Conservation (phyloP, 2,329 filamentous ascomycete species). For the Microdochium trichocladiopsis region DNA sequence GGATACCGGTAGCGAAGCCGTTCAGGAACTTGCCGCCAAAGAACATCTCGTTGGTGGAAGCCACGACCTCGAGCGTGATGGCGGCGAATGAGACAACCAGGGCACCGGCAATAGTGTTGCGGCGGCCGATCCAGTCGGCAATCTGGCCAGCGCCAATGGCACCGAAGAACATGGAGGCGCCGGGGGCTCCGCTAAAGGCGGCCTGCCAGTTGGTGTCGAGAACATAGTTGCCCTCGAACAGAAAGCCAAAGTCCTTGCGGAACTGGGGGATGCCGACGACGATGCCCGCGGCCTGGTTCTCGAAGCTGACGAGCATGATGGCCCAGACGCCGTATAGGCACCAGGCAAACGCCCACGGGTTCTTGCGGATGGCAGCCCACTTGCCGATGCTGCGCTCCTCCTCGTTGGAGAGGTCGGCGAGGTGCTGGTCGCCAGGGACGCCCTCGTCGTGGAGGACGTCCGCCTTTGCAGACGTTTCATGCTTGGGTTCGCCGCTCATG, state of each 20-base stretch:
- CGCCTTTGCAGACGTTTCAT: background rate
- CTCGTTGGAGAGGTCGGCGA: background rate
- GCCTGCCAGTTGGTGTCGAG: conserved; percentile 2
- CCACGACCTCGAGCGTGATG: conserved; percentile 58
- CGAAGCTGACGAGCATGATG: conserved; percentile 57
- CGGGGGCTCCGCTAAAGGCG: conserved; percentile 7
- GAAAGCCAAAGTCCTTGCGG: conserved; percentile 22
- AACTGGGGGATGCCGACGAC: too few relatives aligned
- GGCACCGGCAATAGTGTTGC: conserved; percentile 34
- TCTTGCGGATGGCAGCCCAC: conserved; percentile 25
- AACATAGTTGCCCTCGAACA: conserved; percentile 16
- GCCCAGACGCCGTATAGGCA: conserved; percentile 52
- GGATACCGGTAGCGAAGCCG: conserved; percentile 54
- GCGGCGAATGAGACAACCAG: conserved; percentile 39
- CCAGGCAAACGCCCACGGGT: conserved; percentile 44
- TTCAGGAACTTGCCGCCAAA: conserved; percentile 55
- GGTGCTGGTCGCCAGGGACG: background rate
- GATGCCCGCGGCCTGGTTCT: conserved; percentile 57
- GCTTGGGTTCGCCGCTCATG: background rate
- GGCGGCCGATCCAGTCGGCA: conserved; percentile 36
- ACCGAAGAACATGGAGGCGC: conserved; percentile 24
- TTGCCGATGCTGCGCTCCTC: background rate
- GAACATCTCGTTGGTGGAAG: conserved; percentile 43
- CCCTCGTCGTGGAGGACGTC: background rate
- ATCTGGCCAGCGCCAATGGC: conserved; percentile 41